Conservation (phyloP, 306 rosid genomes). For the Potentilla sterilis region DNA sequence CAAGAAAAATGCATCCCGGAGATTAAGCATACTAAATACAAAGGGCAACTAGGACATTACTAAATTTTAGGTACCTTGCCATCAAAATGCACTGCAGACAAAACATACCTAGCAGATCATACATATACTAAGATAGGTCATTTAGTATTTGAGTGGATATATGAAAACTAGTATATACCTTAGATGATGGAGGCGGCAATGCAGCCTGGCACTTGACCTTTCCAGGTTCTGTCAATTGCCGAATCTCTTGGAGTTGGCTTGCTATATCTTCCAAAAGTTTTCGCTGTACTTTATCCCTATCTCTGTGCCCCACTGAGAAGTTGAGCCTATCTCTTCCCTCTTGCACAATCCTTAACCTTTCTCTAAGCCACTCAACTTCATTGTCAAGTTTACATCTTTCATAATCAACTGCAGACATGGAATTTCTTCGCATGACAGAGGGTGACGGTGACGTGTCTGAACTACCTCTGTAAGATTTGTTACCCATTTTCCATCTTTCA, state of each 20-base stretch:
- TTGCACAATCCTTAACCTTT: conserved; percentile 42
- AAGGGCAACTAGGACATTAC: background rate
- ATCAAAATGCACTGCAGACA: conserved; percentile 10
- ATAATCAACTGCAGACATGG: conserved; percentile 48
- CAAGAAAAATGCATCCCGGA: background rate
- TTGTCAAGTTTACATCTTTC: conserved; percentile 47
- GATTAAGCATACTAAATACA: background rate
- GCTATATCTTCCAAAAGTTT: conserved; percentile 42
- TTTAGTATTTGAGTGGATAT: background rate
- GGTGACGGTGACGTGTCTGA: background rate
- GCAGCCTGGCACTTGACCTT: conserved; percentile 36
- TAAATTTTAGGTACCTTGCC: background rate
- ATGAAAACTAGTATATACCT: conserved; percentile 27
- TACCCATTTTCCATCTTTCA: conserved; percentile 43
- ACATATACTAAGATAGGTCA: background rate
- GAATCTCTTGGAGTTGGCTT: conserved; percentile 43
- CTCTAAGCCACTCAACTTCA: conserved; percentile 54
- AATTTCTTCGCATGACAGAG: conserved; percentile 38
- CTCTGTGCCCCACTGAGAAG: conserved; percentile 32
- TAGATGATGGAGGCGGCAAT: conserved; percentile 39
- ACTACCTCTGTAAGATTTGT: conserved; percentile 22
- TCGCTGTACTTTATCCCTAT: conserved; percentile 35
- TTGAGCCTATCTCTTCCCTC: conserved; percentile 52
- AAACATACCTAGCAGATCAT: background rate
- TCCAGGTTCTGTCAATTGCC: conserved; percentile 32